Evolutionary conservation across 2,329 filamentous ascomycete genomes (phyloP).

Genomic region (Penicillium sp.): DNA sequence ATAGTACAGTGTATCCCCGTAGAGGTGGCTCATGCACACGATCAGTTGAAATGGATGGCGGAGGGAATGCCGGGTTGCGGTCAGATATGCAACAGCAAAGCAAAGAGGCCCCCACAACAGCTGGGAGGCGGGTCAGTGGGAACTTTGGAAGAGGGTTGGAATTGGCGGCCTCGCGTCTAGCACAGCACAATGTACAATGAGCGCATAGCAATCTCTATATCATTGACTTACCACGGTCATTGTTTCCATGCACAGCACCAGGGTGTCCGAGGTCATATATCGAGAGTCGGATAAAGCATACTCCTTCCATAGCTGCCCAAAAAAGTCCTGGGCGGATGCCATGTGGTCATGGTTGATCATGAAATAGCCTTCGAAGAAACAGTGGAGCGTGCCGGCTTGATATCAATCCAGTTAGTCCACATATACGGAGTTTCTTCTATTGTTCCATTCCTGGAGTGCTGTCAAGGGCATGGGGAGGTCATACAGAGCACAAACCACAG

Average conservation of each 20-base stretch:
- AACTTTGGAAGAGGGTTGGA: background rate
- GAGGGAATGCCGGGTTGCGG: conserved; percentile 57
- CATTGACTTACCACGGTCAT: conserved; percentile 68
- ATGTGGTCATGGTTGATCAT: conserved; percentile 68
- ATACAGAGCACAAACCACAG: conserved; percentile 77
- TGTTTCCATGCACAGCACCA: conserved; percentile 84
- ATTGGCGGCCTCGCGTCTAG: background rate
- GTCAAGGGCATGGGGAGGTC: conserved; percentile 26
- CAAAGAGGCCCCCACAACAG: conserved; percentile 64
- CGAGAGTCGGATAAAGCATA: conserved; percentile 85
- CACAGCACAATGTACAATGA: background rate
- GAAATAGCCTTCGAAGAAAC: conserved; percentile 86
- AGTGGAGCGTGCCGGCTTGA: conserved; percentile 61
- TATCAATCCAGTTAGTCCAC: conserved; percentile 1
- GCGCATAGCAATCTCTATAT: background rate
- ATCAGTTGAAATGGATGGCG: conserved; percentile 62
- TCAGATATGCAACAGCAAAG: conserved; percentile 58
- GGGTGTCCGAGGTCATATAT: conserved; percentile 78
- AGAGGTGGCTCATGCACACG: conserved; percentile 65
- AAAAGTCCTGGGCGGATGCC: conserved; percentile 68
- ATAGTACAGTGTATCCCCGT: conserved; percentile 66
- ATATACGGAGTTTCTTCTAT: background rate
- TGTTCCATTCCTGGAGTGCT: background rate
- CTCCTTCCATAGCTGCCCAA: conserved; percentile 91
- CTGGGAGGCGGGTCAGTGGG: conserved; percentile 36